Conservation (phyloP, 345 rosid genomes). For the Boechera divaricarpa region DNA sequence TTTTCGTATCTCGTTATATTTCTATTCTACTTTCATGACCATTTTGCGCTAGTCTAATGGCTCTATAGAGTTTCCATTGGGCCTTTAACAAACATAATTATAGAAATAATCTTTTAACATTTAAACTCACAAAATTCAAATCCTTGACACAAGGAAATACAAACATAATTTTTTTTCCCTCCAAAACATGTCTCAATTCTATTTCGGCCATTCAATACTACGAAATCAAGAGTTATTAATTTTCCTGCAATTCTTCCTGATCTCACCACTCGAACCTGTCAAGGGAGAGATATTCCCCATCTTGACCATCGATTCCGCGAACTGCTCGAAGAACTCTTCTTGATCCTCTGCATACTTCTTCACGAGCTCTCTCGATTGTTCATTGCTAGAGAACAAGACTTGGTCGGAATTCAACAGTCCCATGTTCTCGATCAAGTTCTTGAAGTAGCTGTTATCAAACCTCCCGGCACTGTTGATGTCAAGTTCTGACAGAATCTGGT, state of each 20-base stretch:
- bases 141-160: neutral
- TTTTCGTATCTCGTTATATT: neutral
- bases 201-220: neutral
- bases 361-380: slow-evolving; percentile 64
- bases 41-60: neutral
- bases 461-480: slow-evolving; percentile 66
- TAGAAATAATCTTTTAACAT: neutral
- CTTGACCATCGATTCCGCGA: slow-evolving; percentile 81
- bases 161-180: slow-evolving; percentile 4
- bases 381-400: slow-evolving; percentile 65
- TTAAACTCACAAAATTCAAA: neutral
- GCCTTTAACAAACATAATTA: neutral
- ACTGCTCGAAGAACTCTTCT: slow-evolving; percentile 71
- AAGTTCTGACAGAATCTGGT: slow-evolving; percentile 65
- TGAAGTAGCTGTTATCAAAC: slow-evolving; percentile 88
- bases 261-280: slow-evolving; percentile 77
- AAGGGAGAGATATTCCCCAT: slow-evolving; percentile 91
- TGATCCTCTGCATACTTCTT: slow-evolving; percentile 70
- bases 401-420: slow-evolving; percentile 87
- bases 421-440: slow-evolving; percentile 66
- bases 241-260: slow-evolving; percentile 78
- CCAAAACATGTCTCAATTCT: neutral
- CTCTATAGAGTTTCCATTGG: neutral
- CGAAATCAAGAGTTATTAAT: slow-evolving; percentile 58
- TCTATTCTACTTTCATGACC: neutral